A percentile compares a stretch with the other conserved stretches of the same genome.
phyloP scores from a whole-genome alignment of 805 yeast species.

The Lipomyces orientalis region DNA sequence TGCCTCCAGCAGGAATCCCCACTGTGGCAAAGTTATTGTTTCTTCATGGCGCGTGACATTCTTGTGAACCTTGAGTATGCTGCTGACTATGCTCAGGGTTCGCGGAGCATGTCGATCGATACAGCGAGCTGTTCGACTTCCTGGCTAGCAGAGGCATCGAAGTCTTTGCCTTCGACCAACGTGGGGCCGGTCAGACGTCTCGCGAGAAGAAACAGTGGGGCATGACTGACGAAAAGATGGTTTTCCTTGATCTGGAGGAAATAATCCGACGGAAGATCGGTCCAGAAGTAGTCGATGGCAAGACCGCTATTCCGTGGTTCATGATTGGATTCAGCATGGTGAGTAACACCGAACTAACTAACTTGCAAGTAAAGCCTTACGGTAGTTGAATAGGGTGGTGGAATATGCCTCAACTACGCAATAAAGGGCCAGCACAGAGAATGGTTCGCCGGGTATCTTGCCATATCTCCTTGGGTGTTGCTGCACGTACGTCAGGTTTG shows the following conservation, averaged over 20 bases:
- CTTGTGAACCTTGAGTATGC: neutral
- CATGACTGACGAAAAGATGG: conserved; percentile 43
- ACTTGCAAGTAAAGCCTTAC: neutral
- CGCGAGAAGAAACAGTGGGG: conserved; percentile 42
- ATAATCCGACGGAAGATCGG: conserved; percentile 36
- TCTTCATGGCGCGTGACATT: conserved; percentile 40
- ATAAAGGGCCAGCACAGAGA: conserved; percentile 45
- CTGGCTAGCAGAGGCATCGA: conserved; percentile 46
- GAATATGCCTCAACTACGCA: conserved; percentile 46
- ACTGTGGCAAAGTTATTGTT: conserved; percentile 44
- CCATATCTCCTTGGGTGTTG: conserved; percentile 45
- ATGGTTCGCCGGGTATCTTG: conserved; percentile 45
- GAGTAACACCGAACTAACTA: neutral
- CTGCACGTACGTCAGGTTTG: conserved; percentile 32
- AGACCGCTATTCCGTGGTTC: conserved; percentile 29
- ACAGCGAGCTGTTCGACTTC: conserved; percentile 43
- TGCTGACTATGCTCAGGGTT: conserved; percentile 41
- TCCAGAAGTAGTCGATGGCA: conserved; percentile 17
- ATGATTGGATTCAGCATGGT: conserved; percentile 34
- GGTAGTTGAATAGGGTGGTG: conserved; percentile 45
- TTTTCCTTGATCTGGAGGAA: conserved; percentile 46
- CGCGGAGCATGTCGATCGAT: conserved; percentile 45
- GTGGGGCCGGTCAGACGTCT: conserved; percentile 49
- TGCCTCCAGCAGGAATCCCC: conserved; percentile 32
- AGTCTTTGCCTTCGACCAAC: conserved; percentile 48